A percentile compares a stretch with the other conserved stretches of the same genome.
These are phyloP conservation scores for Zasmidium cellare DNA, from an alignment of 2,329 filamentous ascomycete species.

Conservation along the genomic window DNA sequence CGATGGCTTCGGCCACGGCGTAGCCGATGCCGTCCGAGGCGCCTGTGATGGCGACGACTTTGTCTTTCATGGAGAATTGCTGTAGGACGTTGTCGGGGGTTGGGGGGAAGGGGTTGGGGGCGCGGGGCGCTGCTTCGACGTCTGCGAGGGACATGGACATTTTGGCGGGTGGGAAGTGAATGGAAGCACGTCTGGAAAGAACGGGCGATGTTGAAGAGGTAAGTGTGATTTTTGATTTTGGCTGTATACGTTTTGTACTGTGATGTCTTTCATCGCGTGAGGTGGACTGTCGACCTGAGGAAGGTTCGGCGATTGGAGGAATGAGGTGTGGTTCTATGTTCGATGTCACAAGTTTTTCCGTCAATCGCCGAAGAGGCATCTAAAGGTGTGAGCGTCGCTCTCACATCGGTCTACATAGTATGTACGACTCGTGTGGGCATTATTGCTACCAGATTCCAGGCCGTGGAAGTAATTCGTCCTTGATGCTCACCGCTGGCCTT, in stretches of 20 bases:
- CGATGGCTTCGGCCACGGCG: slow-evolving; percentile 86
- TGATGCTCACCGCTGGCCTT: too few relatives aligned
- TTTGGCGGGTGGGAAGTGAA: neutral
- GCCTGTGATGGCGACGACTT: slow-evolving; percentile 81
- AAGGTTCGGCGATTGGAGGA: neutral
- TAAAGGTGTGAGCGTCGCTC: too few relatives aligned
- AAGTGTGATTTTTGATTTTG: neutral
- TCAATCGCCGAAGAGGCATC: too few relatives aligned
- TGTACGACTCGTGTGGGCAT: too few relatives aligned
- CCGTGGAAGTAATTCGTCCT: too few relatives aligned
- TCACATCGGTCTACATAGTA: too few relatives aligned
- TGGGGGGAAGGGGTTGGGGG: slow-evolving; percentile 26
- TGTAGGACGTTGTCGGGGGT: slow-evolving; percentile 24
- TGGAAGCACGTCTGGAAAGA: too few relatives aligned
- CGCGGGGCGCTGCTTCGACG: slow-evolving; percentile 2
- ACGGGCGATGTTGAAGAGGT: too few relatives aligned
- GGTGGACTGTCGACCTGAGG: neutral
- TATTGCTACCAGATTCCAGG: too few relatives aligned
- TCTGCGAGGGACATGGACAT: slow-evolving; percentile 11
- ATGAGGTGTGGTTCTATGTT: too few relatives aligned
- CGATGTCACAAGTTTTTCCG: too few relatives aligned
- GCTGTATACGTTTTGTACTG: neutral
- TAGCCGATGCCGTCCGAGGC: slow-evolving; percentile 83
- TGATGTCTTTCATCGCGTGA: neutral
- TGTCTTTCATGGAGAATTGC: slow-evolving; percentile 60